Evolutionary conservation across 768 basidiomycete species (phyloP), one percentile per base, ranked within the genome.

Genomic region (Infundibulicybe gibba): DNA sequence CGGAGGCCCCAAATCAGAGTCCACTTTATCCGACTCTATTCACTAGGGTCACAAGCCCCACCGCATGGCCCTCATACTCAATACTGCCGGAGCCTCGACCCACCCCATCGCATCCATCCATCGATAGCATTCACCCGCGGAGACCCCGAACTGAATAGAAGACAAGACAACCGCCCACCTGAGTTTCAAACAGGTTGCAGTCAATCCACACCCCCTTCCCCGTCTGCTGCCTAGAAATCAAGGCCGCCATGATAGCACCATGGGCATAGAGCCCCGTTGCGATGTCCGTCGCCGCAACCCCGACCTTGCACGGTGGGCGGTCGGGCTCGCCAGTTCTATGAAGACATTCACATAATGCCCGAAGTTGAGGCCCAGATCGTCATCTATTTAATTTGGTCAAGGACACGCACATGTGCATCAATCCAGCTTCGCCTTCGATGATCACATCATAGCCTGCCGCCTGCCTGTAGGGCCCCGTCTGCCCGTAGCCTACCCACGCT

Each of bases 181-280:
- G 94, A 12, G 86, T 83, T 57, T 97, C 94, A 56, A 97, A 95
- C 34, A 97, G 68, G 61, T 90, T 94, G 58, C 87, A 90, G 62
- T 97, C 94, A 45, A 97, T 89, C 83, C 87, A 89, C 12, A 87
- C 82, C 2, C 94, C 94, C 54, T 85, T 74, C 5, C 93, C 93
- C 0, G 94, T 97, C 58, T 86, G 81, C 48, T 81, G 76, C 16
- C 92, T 77, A 9, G 88, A 91, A 48, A 93, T 61, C 12, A 97
- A 72, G 1, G 84, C 94, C 5, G 94, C 94, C 77, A 97, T 84
- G 50, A 97, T 87, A 2, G 93, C 92, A 0, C 91, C 90, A 45
- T 95, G 92, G 5, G 92, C 85, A 63, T 94, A 97, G 19, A 97
- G 74, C 2, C 87, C 87, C 17, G 87, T 93, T 40, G 90, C 83